These are phyloP conservation scores for Acarospora socialis DNA, from an alignment of 2,329 filamentous ascomycete species.

Conservation along the genomic window DNA sequence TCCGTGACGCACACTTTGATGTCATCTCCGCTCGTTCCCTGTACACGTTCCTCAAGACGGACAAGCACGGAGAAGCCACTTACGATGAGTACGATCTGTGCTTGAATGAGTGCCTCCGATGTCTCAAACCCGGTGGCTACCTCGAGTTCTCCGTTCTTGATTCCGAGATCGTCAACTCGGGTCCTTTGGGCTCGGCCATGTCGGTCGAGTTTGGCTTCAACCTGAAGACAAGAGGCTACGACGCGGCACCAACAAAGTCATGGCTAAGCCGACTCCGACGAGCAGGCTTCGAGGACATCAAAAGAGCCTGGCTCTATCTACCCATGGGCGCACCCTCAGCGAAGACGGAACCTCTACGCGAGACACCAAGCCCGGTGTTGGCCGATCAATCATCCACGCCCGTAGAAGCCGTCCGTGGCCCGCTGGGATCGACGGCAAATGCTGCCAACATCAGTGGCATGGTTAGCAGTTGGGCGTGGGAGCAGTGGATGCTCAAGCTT, in stretches of 20 bases:
- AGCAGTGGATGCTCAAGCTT: conserved; percentile 84
- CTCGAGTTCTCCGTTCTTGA: conserved; percentile 85
- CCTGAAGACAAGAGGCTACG: conserved; percentile 79
- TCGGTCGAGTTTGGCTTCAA: conserved; percentile 86
- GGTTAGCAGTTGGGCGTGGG: conserved; percentile 82
- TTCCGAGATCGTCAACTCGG: conserved; percentile 75
- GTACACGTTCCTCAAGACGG: conserved; percentile 63
- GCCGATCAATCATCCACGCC: conserved; percentile 22
- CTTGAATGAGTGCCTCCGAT: conserved; percentile 71
- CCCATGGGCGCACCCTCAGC: conserved; percentile 53
- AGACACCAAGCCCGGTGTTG: conserved; percentile 24
- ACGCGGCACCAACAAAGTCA: conserved; percentile 65
- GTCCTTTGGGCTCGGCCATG: conserved; percentile 63
- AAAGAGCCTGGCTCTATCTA: conserved; percentile 76
- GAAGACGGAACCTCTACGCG: conserved; percentile 31
- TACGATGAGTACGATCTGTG: conserved; percentile 81
- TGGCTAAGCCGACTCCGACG: conserved; percentile 63
- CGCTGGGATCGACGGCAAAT: conserved; percentile 53
- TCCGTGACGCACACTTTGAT: conserved; percentile 75
- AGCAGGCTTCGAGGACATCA: conserved; percentile 65
- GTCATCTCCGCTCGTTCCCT: conserved; percentile 80
- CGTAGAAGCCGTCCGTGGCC: conserved; percentile 32
- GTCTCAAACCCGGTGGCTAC: conserved; percentile 84
- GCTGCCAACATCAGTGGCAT: conserved; percentile 66
- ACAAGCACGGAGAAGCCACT: conserved; percentile 47